Evolutionary conservation across 2,329 filamentous ascomycete species (phyloP), one percentile per base, ranked within the genome.

Genomic region (Nothomitra cinnamomea): DNA sequence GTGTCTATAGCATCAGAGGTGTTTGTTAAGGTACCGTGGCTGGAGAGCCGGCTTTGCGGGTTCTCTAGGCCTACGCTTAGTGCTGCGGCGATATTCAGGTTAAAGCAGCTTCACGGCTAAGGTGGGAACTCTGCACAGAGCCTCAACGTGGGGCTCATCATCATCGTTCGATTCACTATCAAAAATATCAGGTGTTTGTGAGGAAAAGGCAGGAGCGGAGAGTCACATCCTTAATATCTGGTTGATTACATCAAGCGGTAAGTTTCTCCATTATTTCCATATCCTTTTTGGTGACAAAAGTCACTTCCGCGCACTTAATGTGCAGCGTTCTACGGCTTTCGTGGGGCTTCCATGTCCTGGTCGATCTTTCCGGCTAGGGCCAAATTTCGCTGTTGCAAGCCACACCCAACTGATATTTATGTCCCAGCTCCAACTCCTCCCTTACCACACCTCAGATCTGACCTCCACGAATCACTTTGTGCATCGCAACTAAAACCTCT

Each of bases 361-460:
- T 38, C 22, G 49, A 22, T 41, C 13, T 50, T 32, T 50, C 49
- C 50, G 15, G 50, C 50, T 25, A 24, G 19, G n/a, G 24, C 40
- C 12, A 15, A 28, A 40, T 7, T 28, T 52, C n/a, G 35, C 50
- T 25, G 40, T 22, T 42, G 21, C 48, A 8, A 28, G n/a, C 48
- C n/a, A 28, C 48, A 41, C 43, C 25, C 43, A n/a, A 47, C 43
- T 50, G 32, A 50, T 38, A 52, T 41, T 42, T 52, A 40, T 22
- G 32, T 19, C 40, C 50, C 25, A n/a, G 13, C 8, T 52, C 40
- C 35, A 15, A 35, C 36, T 17, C 17, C 12, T 52, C n/a, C 21
- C 21, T 10, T 22, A 41, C 50, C 35, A 40, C 35, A n/a, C 28
- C 12, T 32, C 45, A 4, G 19, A 24, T 45, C 17, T 22, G 32